Base-by-base conservation (phyloP, 2,329 filamentous ascomycete genomes). In the Pseudogymnoascus sp. region DNA sequence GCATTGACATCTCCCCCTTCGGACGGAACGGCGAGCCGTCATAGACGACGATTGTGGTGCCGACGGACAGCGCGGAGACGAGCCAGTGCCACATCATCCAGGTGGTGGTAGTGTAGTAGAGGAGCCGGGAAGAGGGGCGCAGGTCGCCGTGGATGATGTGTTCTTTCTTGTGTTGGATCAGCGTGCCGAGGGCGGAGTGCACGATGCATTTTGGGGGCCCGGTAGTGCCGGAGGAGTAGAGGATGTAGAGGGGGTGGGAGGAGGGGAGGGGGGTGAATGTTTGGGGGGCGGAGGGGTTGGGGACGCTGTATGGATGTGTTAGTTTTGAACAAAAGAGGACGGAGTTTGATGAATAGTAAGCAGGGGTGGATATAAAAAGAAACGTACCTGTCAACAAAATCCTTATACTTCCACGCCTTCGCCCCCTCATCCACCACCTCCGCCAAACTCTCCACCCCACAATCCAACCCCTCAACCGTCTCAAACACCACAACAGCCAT, bases 71-170 rank as follows among this genome's bases (percentile, higher is more conserved):
- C 5, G 88, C 91, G 0, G 91, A 93, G 18, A 97, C 84, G 42
- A 92, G 87, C 92, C 93, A 97, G 74, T 97, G 93, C 92, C 92
- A 97, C 93, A 97, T 97, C 92, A 99, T 97, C 94, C 92, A 97
- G 0, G 91, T 95, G 10, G 89, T 92, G 3, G 92, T 97, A 1
- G 92, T 96, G 77, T 92, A 97, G 78, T 97, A 97, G 75, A 97
- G 90, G 71, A 97, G 81, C 18, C 88, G 83, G 44, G 92, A 90
- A 1, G 80, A 78, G 0, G 87, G 82, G 7, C 82, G 80, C 66
- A 99, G 85, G 21, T 92, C 91, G 73, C 89, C 90, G 73, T 97
- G 93, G 2, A 97, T 80, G 56, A 88, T 82, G 72, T 96, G 92
- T 73, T 97, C 94, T 74, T 99, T 99, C 77, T 97, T 97, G 78